phyloP scores from a whole-genome alignment of 2,329 filamentous ascomycete genomes.

The Arthroderma uncinatum region DNA sequence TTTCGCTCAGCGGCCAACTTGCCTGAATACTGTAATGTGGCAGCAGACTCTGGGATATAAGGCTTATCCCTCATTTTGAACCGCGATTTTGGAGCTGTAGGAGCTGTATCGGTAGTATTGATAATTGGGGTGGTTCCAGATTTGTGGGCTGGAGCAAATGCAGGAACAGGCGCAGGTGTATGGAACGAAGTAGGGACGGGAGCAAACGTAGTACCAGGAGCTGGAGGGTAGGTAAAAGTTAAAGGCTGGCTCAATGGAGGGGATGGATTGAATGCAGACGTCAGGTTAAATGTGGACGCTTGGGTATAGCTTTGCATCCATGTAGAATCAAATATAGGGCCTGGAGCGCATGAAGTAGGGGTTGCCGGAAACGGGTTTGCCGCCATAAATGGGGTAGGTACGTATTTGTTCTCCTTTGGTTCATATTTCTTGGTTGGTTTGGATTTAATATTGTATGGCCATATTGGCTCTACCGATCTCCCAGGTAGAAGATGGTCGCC shows the following conservation, averaged over 20 bases:
- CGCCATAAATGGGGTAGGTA: too few species aligned
- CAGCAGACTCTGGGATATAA: slow-evolving; percentile 13
- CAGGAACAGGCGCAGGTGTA: neutral
- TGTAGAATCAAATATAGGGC: neutral
- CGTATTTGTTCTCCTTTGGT: neutral
- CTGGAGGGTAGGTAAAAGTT: neutral
- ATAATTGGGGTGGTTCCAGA: neutral
- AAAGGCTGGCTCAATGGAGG: neutral
- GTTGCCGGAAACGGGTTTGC: too few species aligned
- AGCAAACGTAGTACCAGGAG: neutral
- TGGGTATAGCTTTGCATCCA: neutral
- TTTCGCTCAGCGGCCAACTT: neutral
- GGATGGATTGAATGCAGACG: neutral
- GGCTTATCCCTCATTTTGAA: slow-evolving; percentile 10
- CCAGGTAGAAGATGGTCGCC: slow-evolving; percentile 21
- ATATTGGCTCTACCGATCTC: neutral
- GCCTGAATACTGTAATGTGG: slow-evolving; percentile 14
- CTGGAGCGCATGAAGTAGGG: neutral
- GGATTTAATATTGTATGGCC: neutral
- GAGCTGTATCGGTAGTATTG: neutral
- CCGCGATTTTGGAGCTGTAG: neutral
- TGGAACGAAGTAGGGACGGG: neutral
- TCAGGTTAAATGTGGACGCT: neutral
- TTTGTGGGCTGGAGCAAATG: neutral
- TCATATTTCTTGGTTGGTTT: neutral